Base-by-base conservation (phyloP, 2,329 filamentous ascomycete genomes). In the Penicillium palitans region DNA sequence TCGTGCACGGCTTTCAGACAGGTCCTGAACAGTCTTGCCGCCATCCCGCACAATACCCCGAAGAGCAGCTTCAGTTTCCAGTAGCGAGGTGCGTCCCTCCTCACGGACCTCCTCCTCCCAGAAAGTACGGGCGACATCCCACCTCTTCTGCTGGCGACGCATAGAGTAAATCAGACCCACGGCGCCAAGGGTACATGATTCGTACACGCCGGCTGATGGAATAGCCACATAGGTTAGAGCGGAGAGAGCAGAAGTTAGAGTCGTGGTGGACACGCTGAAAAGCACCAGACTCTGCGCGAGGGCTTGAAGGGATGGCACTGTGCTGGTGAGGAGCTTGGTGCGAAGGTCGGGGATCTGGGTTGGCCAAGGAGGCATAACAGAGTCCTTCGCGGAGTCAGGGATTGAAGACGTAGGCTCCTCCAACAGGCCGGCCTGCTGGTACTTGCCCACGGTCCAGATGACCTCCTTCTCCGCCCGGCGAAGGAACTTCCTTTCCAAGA, bases 371-470 rank as follows among this genome's bases (percentile, higher is more conserved):
- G 64, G 42, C 25, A 58, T 54, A 9, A 56, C 59, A 25, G 60
- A 42, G 3, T 46, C 40, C 17, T 37, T 54, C n/a, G 39, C 40
- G 2, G 62, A 41, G 21, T 62, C 55, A 13, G 58, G 4, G 37
- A 49, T 59, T 24, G 52, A 29, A 25, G 50, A 24, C 0, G 57
- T 31, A 42, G 39, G 51, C 15, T 64, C 52, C 69, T 78, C 59
- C 73, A 77, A 68, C 42, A 86, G 76, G 2, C 86, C 86, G 21
- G 85, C 82, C 72, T 89, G 87, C 19, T 85, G 82, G 66, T 96
- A 87, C 48, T 88, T 85, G 1, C 93, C 93, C 7, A 90, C 85
- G 2, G 96, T 83, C 75, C 89, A 96, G 47, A 96, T 88, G n/a
- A 91, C 83, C 55, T 87, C 88, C 66, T 88, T 87, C 74, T 97